Base-by-base conservation (phyloP, 2,329 filamentous ascomycete species). In the Calonectria fujianensis region DNA sequence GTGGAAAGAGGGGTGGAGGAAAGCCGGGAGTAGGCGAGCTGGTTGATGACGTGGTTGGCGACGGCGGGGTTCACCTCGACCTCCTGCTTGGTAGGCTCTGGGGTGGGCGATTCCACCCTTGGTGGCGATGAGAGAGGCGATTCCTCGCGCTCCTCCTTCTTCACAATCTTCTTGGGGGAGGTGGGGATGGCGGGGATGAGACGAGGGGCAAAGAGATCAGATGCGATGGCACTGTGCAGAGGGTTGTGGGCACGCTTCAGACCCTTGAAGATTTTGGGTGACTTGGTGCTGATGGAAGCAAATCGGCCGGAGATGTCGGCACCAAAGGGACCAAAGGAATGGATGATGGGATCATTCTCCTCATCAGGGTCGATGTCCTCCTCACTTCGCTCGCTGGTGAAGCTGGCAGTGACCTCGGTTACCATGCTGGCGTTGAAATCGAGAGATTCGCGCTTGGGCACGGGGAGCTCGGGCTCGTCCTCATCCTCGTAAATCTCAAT, bases 261-360 rank as follows among this genome's bases (percentile, higher is more conserved):
- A 9, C 80, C 78, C 52, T 80, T 79, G 70, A 80, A 74, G 39
- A 78, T 86, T 79, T 90, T 88, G 31, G 94, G 94, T 10, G 94
- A 95, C 64, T 88, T 88, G 6, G 94, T 90, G 65, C 89, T 90
- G 87, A 98, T 94, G 2, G 94, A 95, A 29, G 95, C 94, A 84
- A 98, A 90, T 32, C 95, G 93, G 75, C 92, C 91, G n/a, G 96
- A 92, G 48, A 98, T 89, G 82, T 98, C 95, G 69, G 94, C 94
- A 52, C 95, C 96, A 82, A 95, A 98, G 0, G 96, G 95, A 20
- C 96, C 96, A 79, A 98, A 98, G 0, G 96, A 98, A 84, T 97
- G 95, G 24, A 98, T 89, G 70, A 98, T 93, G 3, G 96, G 96
- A 79, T 98, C 97, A 77, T 98, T 98, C 85, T 98, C 96, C 87